Evolutionary conservation across 768 basidiomycete genomes (phyloP), one percentile per base, ranked within the genome.

Genomic region (Rhizopogon vesiculosus): DNA sequence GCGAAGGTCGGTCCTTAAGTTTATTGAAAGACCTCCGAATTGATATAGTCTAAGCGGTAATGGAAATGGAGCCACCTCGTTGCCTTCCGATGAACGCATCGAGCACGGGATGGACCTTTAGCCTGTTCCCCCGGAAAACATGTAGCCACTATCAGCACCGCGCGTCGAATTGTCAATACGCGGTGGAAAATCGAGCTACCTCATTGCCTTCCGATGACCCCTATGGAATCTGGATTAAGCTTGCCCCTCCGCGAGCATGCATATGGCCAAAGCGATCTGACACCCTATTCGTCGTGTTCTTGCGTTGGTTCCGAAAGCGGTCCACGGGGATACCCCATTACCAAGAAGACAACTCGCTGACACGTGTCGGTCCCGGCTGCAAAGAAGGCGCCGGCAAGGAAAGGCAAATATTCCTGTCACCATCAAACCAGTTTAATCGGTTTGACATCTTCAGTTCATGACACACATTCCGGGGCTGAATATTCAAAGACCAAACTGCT

Each of bases 321-420:
- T 4, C 25, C 25, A 25, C 25, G 25, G 25, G 1, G 25, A 5
- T 25, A 25, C 25, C 4, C 4, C 3, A 25, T 25, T 25, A 25
- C 25, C 25, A 25, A 25, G 15, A 3, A 44, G 8, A 28, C 25
- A 43, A 25, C 7, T 25, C 25, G 25, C 3, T 25, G 4, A 16
- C 25, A 6, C 25, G 83, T 82, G 58, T 82, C 82, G 0, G 78
- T 76, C 2, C 82, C 82, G 18, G 82, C 82, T 35, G 80, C 81
- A 56, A 83, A 84, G 69, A 84, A 77, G 31, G 75, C 75, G 0
- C 82, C 82, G 1, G 78, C 79, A n/a, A 84, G 73, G 63, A 82
- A 84, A 0, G 81, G 74, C 80, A 57, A 84, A 84, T 8, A 76
- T 25, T 25, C 25, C 25, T 25, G 25, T 25, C 25, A 3, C 25